Evolutionary conservation across 1,284 basidiomycete genomes (phyloP).

Genomic region (Microbotryomycetes sp.): DNA sequence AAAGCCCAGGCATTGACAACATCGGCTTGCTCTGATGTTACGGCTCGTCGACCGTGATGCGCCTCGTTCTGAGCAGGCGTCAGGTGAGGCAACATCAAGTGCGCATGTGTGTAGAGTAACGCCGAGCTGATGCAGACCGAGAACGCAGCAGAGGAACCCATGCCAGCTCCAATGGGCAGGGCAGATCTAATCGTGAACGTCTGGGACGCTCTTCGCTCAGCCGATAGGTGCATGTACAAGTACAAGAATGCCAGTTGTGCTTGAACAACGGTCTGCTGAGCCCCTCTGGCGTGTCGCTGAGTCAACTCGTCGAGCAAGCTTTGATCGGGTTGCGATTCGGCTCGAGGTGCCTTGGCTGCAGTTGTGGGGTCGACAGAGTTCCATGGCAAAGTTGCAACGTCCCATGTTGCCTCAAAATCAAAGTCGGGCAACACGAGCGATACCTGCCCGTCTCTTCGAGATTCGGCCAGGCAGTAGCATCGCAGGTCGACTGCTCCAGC

Average conservation of each 20-base stretch:
- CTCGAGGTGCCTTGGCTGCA: conserved; percentile 55
- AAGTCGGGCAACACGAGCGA: conserved; percentile 77
- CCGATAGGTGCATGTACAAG: conserved; percentile 65
- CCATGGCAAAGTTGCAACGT: conserved; percentile 76
- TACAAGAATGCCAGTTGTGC: conserved; percentile 78
- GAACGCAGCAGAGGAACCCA: conserved; percentile 94
- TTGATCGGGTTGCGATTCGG: conserved; percentile 55
- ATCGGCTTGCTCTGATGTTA: conserved; percentile 58
- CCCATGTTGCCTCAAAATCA: conserved; percentile 74
- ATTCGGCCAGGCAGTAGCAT: conserved; percentile 79
- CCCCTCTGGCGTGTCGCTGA: conserved; percentile 15
- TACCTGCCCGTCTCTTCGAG: conserved; percentile 66
- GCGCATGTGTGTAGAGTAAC: conserved; percentile 52
- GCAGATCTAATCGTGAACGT: conserved; percentile 80
- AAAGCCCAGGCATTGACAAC: conserved; percentile 91
- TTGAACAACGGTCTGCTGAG: conserved; percentile 24
- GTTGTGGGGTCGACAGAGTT: conserved; percentile 51
- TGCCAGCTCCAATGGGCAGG: conserved; percentile 96
- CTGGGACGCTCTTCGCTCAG: conserved; percentile 51
- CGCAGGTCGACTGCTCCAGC: conserved; percentile 92
- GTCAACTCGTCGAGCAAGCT: conserved; percentile 52
- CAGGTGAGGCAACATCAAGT: conserved; percentile 55
- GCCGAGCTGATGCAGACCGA: conserved; percentile 78
- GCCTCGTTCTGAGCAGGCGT: conserved; percentile 49
- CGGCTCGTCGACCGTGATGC: conserved; percentile 57